Percentiles rank a stretch among this genome's conserved stretches.
phyloP scores from a whole-genome alignment of 2,329 filamentous ascomycete species.

The Chaetomiaceae sp. region DNA sequence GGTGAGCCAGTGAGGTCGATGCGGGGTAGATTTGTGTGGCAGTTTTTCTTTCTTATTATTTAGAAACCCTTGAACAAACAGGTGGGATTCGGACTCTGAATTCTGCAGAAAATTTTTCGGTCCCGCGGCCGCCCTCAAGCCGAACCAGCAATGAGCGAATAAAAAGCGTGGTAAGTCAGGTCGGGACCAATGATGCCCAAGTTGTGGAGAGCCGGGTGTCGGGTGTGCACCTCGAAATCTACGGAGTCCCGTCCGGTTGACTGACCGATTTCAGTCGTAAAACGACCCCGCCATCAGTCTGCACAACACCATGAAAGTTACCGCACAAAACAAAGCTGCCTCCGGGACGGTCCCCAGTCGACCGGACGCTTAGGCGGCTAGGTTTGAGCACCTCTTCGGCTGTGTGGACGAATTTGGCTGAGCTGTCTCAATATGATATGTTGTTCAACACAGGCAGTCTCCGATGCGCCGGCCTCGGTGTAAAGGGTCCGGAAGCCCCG shows the following conservation, averaged over 20 bases:
- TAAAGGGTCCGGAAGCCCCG: too few relatives aligned
- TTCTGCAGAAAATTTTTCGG: conserved; percentile 15
- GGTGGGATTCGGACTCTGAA: not conserved
- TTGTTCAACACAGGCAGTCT: too few relatives aligned
- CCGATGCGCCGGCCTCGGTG: too few relatives aligned
- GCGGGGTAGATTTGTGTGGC: conserved; percentile 14
- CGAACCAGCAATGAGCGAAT: conserved; percentile 25
- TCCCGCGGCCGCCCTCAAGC: not conserved
- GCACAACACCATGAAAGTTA: too few relatives aligned
- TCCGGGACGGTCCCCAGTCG: too few relatives aligned
- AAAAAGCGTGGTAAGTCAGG: conserved; percentile 20
- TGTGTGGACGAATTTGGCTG: too few relatives aligned
- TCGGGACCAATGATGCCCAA: conserved; percentile 17
- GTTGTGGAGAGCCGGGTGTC: conserved; percentile 21
- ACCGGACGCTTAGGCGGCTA: too few relatives aligned
- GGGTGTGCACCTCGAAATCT: not conserved
- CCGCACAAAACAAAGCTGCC: too few relatives aligned
- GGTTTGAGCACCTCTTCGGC: too few relatives aligned
- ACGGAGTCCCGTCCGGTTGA: not conserved
- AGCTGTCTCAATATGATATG: too few relatives aligned
- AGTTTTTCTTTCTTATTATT: not conserved
- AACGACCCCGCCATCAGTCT: too few relatives aligned
- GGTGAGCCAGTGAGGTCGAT: conserved; percentile 16
- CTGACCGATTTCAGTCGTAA: not conserved
- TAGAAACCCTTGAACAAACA: too few relatives aligned